Evolutionary conservation across 2,329 filamentous ascomycete genomes (phyloP), one percentile per base, ranked within the genome.

Genomic region (Alternaria sp.): DNA sequence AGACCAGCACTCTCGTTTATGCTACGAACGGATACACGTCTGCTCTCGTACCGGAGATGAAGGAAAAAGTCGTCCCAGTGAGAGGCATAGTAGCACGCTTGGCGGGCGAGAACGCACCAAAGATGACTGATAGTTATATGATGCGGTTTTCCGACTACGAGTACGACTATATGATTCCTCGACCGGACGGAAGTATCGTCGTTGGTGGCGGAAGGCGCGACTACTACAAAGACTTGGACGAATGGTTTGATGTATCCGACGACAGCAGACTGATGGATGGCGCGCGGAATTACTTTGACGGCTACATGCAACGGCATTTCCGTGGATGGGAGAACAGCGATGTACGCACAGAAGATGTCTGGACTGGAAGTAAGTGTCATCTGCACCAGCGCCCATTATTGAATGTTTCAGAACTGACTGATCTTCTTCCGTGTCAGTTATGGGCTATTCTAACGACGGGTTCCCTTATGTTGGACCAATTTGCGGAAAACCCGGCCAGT

Each of bases 151-250:
- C 74, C 18, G 66, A 74, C 7, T 74, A 82, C 16, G 82, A 86
- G 54, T 89, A 91, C 61, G 75, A 78, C 52, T 84, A 84, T 49
- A 72, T 83, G 10, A 82, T 83, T 46, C 79, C 80, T 12, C 78
- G 82, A 1, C 57, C 57, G 8, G 57, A 60, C 32, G 57, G 57
- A 20, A 60, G 57, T 11, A 51, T 60, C 11, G 43, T 60, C 2
- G 44, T 60, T 2, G 57, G 57, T 14, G 57, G 57, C 12, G 57
- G 44, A 38, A 67, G 72, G 45, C 57, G 66, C 14, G 69, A 69
- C 2, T 83, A 78, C 67, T 72, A 73, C 57, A 51, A 74, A 30
- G 62, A 72, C 32, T 20, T 63, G 22, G n/a, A 49, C 22, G 56
- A 59, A 18, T 65, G 63, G 60, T 65, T 60, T 14, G 49, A 63